Base-by-base conservation (phyloP, 441 rosid species). In the Cnidoscolus chayamansa region DNA sequence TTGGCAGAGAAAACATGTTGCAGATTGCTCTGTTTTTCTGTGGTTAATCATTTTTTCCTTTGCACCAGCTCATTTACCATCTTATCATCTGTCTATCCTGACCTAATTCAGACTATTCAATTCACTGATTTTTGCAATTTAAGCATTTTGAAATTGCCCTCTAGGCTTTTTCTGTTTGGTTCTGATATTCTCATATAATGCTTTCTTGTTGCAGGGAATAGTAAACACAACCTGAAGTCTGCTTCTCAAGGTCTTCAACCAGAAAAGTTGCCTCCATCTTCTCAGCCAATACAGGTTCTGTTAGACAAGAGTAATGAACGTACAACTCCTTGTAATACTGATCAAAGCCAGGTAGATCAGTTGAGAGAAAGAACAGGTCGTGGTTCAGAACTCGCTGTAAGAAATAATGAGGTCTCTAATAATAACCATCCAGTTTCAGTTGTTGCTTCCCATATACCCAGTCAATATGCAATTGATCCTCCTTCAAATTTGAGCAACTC, bases 311-410 rank as follows among this genome's bases (percentile, higher is more conserved):
- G 76, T 74, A 79, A 67, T 67, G 86, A 87, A 73, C 74, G 77
- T 63, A 79, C 86, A 51, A 37, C 72, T 7, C 75, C 76, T 70
- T 81, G 84, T 73, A 76, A 65, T 71, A 71, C 86, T 72, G 84
- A 82, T 77, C 86, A 87, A 76, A 81, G 81, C 75, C 82, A 76
- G 86, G 76, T 40, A 66, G 81, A 73, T 68, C 74, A 63, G 47
- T 82, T 86, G 82, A 86, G 87, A 84, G 87, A 87, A 66, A 82
- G 80, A 79, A 78, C 79, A 2, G 65, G 74, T 78, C 73, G 56
- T 72, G 81, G 86, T 78, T 75, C 82, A 59, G 90, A 84, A 59
- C 68, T 74, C 63, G 80, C 82, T 13, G 86, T 81, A 75, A 84
- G 82, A 79, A 82, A 78, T 57, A 81, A 50, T 49, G 90, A 84